Evolutionary conservation across 1,139 yeast species (phyloP).

Genomic region (Geotrichum australiense): DNA sequence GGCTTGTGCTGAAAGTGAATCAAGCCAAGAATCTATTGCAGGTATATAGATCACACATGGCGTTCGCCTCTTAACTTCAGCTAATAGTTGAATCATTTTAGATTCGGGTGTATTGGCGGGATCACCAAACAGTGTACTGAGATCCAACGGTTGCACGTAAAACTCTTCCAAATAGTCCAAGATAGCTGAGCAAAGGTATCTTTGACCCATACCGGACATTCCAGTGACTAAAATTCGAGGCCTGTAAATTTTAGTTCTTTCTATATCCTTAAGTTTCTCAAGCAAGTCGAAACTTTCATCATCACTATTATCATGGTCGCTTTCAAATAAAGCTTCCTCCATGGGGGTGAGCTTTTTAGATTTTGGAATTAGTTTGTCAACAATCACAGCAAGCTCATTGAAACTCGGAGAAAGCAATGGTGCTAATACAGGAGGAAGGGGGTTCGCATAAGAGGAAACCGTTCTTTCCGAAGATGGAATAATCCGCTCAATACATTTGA

Average conservation of each 20-base stretch:
- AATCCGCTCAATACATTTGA: constrained; percentile 76
- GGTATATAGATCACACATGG: constrained; percentile 86
- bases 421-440: constrained; percentile 64
- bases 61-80: constrained; percentile 84
- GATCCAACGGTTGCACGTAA: constrained; percentile 78
- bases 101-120: constrained; percentile 80
- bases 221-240: constrained; percentile 80
- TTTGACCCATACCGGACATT: constrained; percentile 75
- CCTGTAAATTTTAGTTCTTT: constrained; percentile 64
- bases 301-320: constrained; percentile 35
- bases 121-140: constrained; percentile 72
- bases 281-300: constrained; percentile 67
- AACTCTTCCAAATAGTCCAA: constrained; percentile 82
- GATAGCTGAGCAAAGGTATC: constrained; percentile 82
- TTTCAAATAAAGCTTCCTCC: constrained; percentile 64
- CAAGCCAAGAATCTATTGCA: constrained; percentile 70
- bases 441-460: constrained; percentile 45
- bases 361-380: constrained; percentile 59
- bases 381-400: constrained; percentile 40
- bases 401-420: constrained; percentile 54
- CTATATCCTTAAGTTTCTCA: constrained; percentile 48
- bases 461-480: constrained; percentile 90
- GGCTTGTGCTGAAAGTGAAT: constrained; percentile 60
- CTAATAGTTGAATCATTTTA: constrained; percentile 71
- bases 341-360: constrained; percentile 50